A percentile compares a stretch with the other conserved stretches of the same genome.
Conservation (phyloP, 2,329 filamentous ascomycete genomes). For the Aspergillus neoniger region DNA sequence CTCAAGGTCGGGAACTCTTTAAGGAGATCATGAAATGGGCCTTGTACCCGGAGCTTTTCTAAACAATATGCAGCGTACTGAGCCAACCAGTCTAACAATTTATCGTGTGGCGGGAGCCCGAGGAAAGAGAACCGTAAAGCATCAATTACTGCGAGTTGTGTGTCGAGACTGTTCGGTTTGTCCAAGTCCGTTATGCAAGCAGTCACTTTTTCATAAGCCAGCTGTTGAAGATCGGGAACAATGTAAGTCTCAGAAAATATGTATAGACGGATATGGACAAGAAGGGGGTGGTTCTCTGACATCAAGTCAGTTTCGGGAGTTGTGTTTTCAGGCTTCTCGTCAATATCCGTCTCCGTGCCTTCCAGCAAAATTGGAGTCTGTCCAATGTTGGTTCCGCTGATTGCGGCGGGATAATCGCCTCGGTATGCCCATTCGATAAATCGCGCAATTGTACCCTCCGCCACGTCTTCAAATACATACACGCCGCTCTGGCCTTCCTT, state of each 20-base stretch:
- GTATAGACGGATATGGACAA: conserved; percentile 9
- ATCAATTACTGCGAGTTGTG: background rate
- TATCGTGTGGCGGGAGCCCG: background rate
- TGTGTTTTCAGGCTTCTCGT: background rate
- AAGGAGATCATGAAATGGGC: no score
- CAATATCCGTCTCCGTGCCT: no score
- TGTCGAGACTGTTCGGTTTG: background rate
- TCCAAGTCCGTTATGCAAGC: background rate
- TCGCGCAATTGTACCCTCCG: conserved; percentile 8
- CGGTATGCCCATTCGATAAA: conserved; percentile 16
- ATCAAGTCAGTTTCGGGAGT: background rate
- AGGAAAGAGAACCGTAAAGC: background rate
- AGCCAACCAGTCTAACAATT: background rate
- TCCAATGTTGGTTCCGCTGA: background rate
- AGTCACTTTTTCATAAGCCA: conserved; percentile 9
- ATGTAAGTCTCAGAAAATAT: conserved; percentile 15
- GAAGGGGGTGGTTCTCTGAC: background rate
- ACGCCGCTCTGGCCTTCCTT: background rate
- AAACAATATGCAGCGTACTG: background rate
- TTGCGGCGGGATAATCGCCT: conserved; percentile 6
- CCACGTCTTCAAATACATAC: conserved; percentile 4
- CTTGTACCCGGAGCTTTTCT: background rate
- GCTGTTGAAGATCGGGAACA: conserved; percentile 3
- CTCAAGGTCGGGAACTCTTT: no score
- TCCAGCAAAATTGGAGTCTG: background rate